These are phyloP conservation scores for Medakamo hakoo DNA, from an alignment of 139 green algal genomes.

Conservation along the genomic window DNA sequence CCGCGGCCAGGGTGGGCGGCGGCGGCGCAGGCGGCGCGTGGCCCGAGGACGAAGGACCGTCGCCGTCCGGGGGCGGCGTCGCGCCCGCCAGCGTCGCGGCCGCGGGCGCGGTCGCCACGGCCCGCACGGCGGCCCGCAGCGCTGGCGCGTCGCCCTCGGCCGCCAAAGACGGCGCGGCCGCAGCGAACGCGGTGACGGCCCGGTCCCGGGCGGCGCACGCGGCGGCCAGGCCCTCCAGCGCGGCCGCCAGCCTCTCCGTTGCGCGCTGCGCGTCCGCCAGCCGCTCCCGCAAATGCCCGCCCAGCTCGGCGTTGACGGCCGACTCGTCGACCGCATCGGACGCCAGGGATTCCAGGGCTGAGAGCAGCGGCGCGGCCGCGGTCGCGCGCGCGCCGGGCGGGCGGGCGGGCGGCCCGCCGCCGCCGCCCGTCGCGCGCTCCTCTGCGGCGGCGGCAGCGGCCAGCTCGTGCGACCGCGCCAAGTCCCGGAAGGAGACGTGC, in stretches of 20 bases:
- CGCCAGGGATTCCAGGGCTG: not conserved
- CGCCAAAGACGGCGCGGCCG: too few relatives aligned
- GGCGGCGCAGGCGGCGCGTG: not conserved
- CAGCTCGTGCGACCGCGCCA: too few relatives aligned
- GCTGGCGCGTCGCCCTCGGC: too few relatives aligned
- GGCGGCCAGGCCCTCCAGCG: constrained; percentile 5
- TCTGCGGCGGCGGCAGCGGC: too few relatives aligned
- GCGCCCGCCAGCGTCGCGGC: not conserved
- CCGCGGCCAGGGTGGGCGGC: not conserved
- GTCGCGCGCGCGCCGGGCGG: too few relatives aligned
- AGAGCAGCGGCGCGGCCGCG: not conserved
- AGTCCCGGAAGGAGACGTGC: too few relatives aligned
- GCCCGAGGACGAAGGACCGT: too few relatives aligned
- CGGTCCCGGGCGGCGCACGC: not conserved
- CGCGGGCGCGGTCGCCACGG: too few relatives aligned
- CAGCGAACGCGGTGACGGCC: not conserved
- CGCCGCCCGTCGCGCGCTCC: too few relatives aligned
- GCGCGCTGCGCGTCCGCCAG: constrained; percentile 8
- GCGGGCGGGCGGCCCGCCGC: too few relatives aligned
- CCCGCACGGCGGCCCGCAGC: not conserved
- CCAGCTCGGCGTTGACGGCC: not conserved
- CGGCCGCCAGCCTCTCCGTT: constrained; percentile 9
- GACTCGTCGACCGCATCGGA: not conserved
- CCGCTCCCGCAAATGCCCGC: constrained; percentile 4
- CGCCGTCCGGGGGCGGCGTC: too few relatives aligned